Percentiles rank a stretch among this genome's conserved stretches.
These are phyloP conservation scores for Chalciporus sphaerocephalus DNA, from an alignment of 768 basidiomycete species.

Conservation along the genomic window DNA sequence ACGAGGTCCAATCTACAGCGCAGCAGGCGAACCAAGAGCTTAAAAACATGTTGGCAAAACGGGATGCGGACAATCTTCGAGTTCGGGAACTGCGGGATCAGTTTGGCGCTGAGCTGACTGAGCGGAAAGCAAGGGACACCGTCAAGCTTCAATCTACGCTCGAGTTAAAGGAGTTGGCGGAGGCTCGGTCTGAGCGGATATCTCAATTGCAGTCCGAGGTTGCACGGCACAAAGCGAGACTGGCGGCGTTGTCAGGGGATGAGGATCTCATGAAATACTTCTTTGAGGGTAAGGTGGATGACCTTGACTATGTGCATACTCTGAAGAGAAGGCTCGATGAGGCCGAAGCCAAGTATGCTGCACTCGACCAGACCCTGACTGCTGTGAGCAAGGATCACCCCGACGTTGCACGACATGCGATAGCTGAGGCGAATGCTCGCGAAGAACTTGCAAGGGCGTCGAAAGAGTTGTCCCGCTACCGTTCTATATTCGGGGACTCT, in stretches of 20 bases:
- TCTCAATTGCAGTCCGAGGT: constrained; percentile 66
- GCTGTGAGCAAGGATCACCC: constrained; percentile 45
- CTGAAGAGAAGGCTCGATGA: constrained; percentile 50
- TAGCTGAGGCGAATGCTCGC: constrained; percentile 47
- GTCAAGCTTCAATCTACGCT: constrained; percentile 55
- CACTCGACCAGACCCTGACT: constrained; percentile 49
- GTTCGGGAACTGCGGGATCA: constrained; percentile 74
- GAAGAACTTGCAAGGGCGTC: constrained; percentile 44
- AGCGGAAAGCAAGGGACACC: constrained; percentile 61
- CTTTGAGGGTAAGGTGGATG: constrained; percentile 49
- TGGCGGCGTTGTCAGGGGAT: constrained; percentile 71
- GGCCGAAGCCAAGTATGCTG: constrained; percentile 46
- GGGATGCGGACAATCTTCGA: constrained; percentile 62
- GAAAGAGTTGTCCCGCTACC: constrained; percentile 56
- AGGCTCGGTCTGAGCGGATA: constrained; percentile 73
- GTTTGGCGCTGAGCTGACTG: constrained; percentile 55
- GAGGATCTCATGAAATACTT: constrained; percentile 73
- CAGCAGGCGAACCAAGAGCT: constrained; percentile 60
- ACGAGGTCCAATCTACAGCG: constrained; percentile 39
- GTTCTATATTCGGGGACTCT: constrained; percentile 58
- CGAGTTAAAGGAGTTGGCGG: constrained; percentile 62
- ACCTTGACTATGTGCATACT: constrained; percentile 46
- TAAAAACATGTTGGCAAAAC: constrained; percentile 53
- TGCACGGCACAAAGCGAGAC: constrained; percentile 61
- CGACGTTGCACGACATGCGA: constrained; percentile 48